A percentile compares a stretch with the other conserved stretches of the same genome.
Evolutionary conservation across 805 yeast genomes (phyloP).

Genomic region (Ogataea methylovora): DNA sequence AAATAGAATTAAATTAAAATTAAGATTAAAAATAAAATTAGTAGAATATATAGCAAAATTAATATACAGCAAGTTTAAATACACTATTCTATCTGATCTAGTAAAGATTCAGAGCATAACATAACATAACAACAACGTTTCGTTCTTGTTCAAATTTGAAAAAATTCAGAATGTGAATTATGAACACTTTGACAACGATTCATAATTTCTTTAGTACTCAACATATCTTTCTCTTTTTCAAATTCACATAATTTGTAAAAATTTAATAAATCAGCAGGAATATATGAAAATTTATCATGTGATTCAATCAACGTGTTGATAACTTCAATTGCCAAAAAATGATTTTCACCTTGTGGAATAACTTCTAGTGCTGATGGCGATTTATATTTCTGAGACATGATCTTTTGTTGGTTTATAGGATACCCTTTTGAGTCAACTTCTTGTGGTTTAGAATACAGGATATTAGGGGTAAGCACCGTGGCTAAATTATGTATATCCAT

Average conservation of each 20-base stretch:
- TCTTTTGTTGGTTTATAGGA: conserved; percentile 7
- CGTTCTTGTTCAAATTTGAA: too few species aligned
- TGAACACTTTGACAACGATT: conserved; percentile 19
- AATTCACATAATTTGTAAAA: conserved; percentile 42
- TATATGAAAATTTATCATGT: conserved; percentile 69
- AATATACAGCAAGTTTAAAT: too few species aligned
- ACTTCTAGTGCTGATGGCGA: conserved; percentile 7
- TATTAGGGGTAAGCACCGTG: conserved; percentile 91
- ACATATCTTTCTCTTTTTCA: conserved; percentile 10
- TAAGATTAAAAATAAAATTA: too few species aligned
- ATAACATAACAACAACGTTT: too few species aligned
- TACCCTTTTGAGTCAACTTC: conserved; percentile 9
- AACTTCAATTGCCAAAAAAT: conserved; percentile 86
- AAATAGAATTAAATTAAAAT: too few species aligned
- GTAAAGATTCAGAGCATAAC: too few species aligned
- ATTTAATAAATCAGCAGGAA: conserved; percentile 59
- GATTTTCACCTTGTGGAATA: conserved; percentile 49
- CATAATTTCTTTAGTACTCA: conserved; percentile 32
- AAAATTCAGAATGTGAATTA: too few species aligned
- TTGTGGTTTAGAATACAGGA: conserved; percentile 54
- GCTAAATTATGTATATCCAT: conserved; percentile 96
- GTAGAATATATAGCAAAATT: too few species aligned
- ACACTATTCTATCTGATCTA: too few species aligned
- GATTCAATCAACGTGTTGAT: conserved; percentile 75
- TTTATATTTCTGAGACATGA: not conserved